Evolutionary conservation across 257 asterid genomes (phyloP).

Genomic region (Perilla frutescens): DNA sequence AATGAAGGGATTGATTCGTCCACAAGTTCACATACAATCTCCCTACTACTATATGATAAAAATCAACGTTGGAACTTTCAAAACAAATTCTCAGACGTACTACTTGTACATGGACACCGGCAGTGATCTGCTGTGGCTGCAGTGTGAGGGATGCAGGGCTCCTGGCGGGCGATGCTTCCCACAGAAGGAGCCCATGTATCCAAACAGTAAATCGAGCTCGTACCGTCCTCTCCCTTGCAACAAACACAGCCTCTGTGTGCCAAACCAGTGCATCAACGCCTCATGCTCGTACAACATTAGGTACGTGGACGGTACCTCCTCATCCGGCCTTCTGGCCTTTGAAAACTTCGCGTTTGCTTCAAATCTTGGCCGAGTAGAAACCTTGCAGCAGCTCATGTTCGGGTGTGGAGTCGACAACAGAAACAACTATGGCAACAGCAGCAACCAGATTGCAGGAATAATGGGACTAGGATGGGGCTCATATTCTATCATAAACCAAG

Average conservation of each 20-base stretch:
- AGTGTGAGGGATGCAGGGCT: constrained; percentile 33
- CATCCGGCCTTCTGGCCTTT: not conserved
- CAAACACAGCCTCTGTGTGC: constrained; percentile 25
- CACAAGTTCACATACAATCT: not conserved
- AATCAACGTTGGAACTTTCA: not conserved
- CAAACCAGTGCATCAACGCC: constrained; percentile 16
- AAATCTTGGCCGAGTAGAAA: not conserved
- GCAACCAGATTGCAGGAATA: constrained; percentile 15
- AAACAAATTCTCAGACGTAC: not conserved
- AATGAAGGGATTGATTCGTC: not conserved
- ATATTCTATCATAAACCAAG: not conserved
- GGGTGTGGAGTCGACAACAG: constrained; percentile 36
- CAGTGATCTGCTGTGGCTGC: constrained; percentile 30
- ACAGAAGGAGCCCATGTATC: constrained; percentile 26
- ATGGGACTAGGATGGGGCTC: constrained; percentile 29
- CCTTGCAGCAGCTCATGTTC: constrained; percentile 11
- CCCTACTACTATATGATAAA: not conserved
- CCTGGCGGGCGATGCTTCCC: constrained; percentile 19
- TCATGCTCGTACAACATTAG: constrained; percentile 21
- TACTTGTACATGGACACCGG: constrained; percentile 36
- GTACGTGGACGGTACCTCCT: constrained; percentile 28
- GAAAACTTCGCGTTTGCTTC: constrained; percentile 20
- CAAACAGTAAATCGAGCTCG: constrained; percentile 7
- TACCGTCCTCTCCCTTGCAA: constrained; percentile 37
- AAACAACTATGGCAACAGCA: not conserved